phyloP scores from a whole-genome alignment of 1,139 yeast species.

The Diutina pseudorugosa region DNA sequence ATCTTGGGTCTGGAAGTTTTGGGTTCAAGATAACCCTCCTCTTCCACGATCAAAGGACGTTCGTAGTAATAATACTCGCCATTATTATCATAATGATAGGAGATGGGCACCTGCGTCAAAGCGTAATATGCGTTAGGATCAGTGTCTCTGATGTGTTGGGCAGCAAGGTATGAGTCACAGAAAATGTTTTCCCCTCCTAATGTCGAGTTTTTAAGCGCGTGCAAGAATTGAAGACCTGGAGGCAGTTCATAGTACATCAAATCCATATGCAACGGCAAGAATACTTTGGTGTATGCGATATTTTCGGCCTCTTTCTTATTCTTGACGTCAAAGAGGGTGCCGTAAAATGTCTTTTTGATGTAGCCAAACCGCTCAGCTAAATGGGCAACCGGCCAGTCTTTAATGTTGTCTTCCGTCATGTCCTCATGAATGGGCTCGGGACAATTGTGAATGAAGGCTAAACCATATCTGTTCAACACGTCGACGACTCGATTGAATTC shows the following conservation, averaged over 20 bases:
- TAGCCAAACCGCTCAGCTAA: constrained; percentile 60
- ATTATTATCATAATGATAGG: constrained; percentile 59
- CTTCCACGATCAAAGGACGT: constrained; percentile 57
- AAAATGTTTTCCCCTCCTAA: constrained; percentile 62
- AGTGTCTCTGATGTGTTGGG: constrained; percentile 33
- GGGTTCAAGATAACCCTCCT: constrained; percentile 10
- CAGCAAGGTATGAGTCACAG: constrained; percentile 68
- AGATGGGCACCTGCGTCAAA: constrained; percentile 49
- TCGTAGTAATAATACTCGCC: constrained; percentile 53
- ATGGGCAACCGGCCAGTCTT: constrained; percentile 28
- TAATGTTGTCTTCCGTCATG: constrained; percentile 18
- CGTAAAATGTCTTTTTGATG: constrained; percentile 63
- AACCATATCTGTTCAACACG: constrained; percentile 45
- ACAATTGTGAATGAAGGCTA: constrained; percentile 42
- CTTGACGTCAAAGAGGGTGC: constrained; percentile 59
- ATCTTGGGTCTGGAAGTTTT: constrained; percentile 18
- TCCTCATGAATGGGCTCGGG: constrained; percentile 8
- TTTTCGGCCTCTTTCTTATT: constrained; percentile 50
- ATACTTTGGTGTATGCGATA: constrained; percentile 58
- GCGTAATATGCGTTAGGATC: constrained; percentile 62
- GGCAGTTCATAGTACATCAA: constrained; percentile 72
- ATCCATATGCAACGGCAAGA: constrained; percentile 74
- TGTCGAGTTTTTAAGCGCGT: constrained; percentile 51
- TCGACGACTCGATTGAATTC: constrained; percentile 29
- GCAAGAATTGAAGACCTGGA: constrained; percentile 70